Conservation (phyloP, 768 basidiomycete genomes). For the Chalciporus sphaerocephalus region DNA sequence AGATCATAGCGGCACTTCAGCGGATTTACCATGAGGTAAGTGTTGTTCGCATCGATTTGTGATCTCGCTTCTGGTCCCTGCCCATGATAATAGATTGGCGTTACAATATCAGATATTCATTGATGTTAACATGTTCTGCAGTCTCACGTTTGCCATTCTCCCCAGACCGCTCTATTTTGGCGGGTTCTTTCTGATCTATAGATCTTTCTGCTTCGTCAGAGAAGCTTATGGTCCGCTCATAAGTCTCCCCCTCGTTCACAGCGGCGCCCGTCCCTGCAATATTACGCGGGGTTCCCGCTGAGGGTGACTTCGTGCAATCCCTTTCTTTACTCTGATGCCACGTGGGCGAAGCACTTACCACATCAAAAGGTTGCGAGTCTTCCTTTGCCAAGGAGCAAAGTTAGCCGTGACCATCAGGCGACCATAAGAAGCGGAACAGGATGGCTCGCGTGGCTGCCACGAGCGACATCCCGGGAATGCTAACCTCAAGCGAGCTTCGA, state of each 20-base stretch:
- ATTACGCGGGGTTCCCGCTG: not conserved
- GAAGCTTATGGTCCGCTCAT: not conserved
- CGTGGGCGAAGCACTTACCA: not conserved
- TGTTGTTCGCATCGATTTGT: no score
- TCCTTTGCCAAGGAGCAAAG: not conserved
- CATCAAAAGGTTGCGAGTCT: not conserved
- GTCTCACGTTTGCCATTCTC: not conserved
- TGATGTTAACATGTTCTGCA: not conserved
- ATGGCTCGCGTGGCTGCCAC: constrained; percentile 20
- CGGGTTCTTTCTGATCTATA: not conserved
- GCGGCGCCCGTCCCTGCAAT: constrained; percentile 7
- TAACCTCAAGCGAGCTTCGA: not conserved
- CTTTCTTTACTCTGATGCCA: not conserved
- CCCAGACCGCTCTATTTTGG: not conserved
- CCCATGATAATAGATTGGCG: not conserved
- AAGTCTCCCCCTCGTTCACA: constrained; percentile 4
- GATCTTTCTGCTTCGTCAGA: not conserved
- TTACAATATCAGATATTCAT: no score
- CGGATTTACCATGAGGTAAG: not conserved
- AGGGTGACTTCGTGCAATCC: not conserved
- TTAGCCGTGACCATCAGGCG: not conserved
- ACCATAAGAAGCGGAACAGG: constrained; percentile 12
- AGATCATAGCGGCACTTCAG: no score
- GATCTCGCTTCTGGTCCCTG: not conserved
- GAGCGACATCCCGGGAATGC: constrained; percentile 3